A percentile compares a stretch with the other conserved stretches of the same genome.
These are phyloP conservation scores for Thielaviopsis cerberus DNA, from an alignment of 2,329 filamentous ascomycete species.

Conservation along the genomic window DNA sequence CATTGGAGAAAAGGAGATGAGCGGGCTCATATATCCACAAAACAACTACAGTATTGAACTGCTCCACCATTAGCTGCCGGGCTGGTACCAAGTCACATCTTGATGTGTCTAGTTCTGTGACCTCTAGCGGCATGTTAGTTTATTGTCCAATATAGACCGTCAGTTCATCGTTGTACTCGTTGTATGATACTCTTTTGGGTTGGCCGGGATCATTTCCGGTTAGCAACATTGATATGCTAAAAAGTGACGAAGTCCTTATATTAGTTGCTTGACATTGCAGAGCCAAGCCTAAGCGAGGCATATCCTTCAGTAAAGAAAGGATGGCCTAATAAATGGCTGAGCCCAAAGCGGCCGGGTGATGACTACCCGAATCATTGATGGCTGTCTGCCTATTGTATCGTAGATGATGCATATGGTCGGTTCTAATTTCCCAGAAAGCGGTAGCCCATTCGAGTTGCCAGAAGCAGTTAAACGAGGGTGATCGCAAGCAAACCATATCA, in stretches of 20 bases:
- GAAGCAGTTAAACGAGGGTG: not conserved
- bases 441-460: not conserved
- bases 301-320: not conserved
- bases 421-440: not conserved
- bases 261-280: not conserved
- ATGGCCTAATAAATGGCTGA: not conserved
- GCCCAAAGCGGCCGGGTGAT: not conserved
- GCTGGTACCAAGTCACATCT: not conserved
- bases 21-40: not conserved
- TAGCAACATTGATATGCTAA: too few relatives aligned
- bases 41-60: too few relatives aligned
- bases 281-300: not conserved
- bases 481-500: not conserved
- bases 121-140: not conserved
- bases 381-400: not conserved
- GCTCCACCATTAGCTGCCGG: not conserved
- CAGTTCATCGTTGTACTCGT: not conserved
- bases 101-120: not conserved
- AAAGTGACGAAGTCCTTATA: too few relatives aligned
- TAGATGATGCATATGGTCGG: not conserved
- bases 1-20: not conserved
- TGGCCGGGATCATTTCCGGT: not conserved
- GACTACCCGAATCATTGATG: not conserved
- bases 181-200: not conserved
- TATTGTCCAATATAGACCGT: not conserved